Conservation (phyloP, 176 grass and related monocot species). For the Coix lacrymajobi region DNA sequence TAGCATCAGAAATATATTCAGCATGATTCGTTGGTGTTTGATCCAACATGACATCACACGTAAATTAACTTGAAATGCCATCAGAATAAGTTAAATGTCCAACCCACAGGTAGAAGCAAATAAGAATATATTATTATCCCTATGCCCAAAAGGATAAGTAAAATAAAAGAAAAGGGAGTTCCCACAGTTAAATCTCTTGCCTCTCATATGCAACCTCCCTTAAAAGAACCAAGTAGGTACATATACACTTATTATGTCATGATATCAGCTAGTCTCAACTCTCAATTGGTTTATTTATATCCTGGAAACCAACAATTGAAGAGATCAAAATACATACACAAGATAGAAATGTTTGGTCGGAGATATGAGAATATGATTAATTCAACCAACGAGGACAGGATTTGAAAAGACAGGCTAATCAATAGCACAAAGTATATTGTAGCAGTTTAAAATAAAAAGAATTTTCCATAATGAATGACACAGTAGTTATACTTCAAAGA, state of each 20-base stretch:
- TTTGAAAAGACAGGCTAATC: not conserved
- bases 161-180: not conserved
- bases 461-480: not conserved
- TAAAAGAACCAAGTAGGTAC: not conserved
- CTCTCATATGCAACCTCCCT: not conserved
- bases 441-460: not conserved
- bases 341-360: not conserved
- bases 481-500: not conserved
- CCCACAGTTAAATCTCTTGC: not conserved
- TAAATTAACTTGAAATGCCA: not conserved
- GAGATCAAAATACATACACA: not conserved
- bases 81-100: not conserved
- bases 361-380: not conserved
- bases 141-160: not conserved
- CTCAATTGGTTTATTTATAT: not conserved
- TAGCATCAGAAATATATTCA: not conserved
- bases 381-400: not conserved
- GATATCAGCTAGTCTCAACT: not conserved
- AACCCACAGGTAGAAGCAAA: not conserved
- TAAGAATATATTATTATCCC: not conserved
- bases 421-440: not conserved
- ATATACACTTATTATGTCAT: not conserved
- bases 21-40: not conserved
- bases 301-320: not conserved
- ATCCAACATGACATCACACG: not conserved